Evolutionary conservation across 2,329 filamentous ascomycete genomes (phyloP).

Genomic region (Fusarium sp.): DNA sequence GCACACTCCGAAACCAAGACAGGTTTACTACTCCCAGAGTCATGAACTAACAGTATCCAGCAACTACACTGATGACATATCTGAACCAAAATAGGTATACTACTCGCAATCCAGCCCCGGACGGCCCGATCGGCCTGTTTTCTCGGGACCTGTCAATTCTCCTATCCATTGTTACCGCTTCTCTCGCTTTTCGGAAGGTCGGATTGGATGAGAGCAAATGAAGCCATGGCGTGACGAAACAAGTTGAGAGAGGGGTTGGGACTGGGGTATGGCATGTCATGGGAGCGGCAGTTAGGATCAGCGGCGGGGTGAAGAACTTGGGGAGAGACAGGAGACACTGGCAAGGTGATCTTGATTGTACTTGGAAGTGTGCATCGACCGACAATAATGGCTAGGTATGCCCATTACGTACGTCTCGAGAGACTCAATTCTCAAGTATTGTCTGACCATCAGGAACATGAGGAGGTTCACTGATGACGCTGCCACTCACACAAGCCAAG

Average conservation of each 20-base stretch:
- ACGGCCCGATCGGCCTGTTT: slow-evolving; percentile 1
- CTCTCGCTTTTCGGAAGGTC: not conserved
- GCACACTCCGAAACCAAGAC: not conserved
- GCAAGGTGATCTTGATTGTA: not conserved
- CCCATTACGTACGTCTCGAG: not conserved
- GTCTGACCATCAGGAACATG: not conserved
- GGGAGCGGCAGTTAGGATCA: slow-evolving; percentile 17
- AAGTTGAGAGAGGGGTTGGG: not conserved
- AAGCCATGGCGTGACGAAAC: slow-evolving; percentile 3
- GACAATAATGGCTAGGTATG: not conserved
- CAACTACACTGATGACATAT: not conserved
- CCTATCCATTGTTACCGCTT: not conserved
- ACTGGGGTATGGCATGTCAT: slow-evolving; percentile 11
- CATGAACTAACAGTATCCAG: not conserved
- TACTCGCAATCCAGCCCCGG: not conserved
- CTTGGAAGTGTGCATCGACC: not conserved
- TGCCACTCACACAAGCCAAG: not conserved
- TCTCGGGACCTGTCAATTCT: not conserved
- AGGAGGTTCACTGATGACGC: not conserved
- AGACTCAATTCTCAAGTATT: not conserved
- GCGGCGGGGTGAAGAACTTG: not conserved
- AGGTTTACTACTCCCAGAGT: not conserved
- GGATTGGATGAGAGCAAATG: not conserved
- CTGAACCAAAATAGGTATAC: not conserved
- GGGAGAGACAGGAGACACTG: not conserved